Evolutionary conservation across 2,329 filamentous ascomycete genomes (phyloP), one percentile per base, ranked within the genome.

Genomic region (Pseudogymnoascus sp.): DNA sequence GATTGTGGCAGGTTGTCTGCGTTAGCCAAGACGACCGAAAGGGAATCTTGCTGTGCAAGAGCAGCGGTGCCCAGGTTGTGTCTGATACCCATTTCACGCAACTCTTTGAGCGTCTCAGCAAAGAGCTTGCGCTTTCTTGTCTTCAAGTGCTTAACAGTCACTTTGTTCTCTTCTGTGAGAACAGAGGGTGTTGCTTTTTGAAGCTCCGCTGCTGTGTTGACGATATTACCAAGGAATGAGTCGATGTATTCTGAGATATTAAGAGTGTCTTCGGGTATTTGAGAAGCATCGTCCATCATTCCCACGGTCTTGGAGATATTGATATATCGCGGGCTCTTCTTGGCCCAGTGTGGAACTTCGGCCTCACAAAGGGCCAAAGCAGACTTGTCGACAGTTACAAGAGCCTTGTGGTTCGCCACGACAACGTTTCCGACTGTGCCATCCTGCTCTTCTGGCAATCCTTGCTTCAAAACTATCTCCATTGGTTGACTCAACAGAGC

Each of bases 21-120:
- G 5, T 78, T 80, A 1, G 90, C 83, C 29, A 99, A 80, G 1
- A 97, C 81, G 4, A 82, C 76, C 5, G 89, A 82, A 6, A 90
- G 78, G 0, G 90, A 88, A 29, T 83, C 80, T 74, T 99, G 95
- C 62, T 85, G 85, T 40, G 83, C 82, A 16, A 97, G 79, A 47
- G 88, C 80, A 71, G 90, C 86, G 12, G 86, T 86, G 67, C 89
- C 86, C 14, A 96, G 80, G 72, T 96, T 97, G 62, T 87, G 86
- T 69, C 88, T 88, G 69, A 99, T 84, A 3, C 95, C 95, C 93
- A 99, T 97, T 64, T 88, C 84, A 37, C 91, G 86, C 29, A 97
- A 78, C 21, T 87, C 85, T 71, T 90, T 93, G 67, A 99, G 78
- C 0, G 90, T 93, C 69, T 97, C 93, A 0, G 91, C 90, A 70